Evolutionary conservation across 2,329 filamentous ascomycete genomes (phyloP).

Genomic region (Penicillium sp.): DNA sequence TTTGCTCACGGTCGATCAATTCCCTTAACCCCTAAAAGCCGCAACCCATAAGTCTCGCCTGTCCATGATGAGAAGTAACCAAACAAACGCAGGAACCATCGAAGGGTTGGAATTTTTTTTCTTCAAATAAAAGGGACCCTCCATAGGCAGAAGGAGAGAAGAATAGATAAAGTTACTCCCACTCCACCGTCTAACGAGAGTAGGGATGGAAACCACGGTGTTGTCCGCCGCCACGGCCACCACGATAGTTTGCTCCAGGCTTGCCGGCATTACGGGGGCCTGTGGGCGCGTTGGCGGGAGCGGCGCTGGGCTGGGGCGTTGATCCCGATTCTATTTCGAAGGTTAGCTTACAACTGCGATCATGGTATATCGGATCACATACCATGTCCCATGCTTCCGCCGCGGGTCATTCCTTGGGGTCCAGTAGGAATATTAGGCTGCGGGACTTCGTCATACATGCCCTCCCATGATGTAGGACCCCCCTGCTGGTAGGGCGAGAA

Average conservation of each 20-base stretch:
- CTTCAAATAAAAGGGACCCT: background rate
- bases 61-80: background rate
- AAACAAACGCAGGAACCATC: background rate
- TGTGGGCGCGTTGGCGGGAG: slow-evolving; percentile 82
- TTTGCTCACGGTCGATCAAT: slow-evolving; percentile 1
- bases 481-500: slow-evolving; percentile 51
- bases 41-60: background rate
- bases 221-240: slow-evolving; percentile 64
- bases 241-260: slow-evolving; percentile 89
- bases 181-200: slow-evolving; percentile 36
- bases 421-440: slow-evolving; percentile 67
- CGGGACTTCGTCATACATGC: slow-evolving; percentile 96
- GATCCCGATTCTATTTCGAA: slow-evolving; percentile 22
- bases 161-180: background rate
- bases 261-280: slow-evolving; percentile 93
- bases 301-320: slow-evolving; percentile 49
- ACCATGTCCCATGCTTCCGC: slow-evolving; percentile 42
- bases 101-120: background rate
- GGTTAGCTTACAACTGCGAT: background rate
- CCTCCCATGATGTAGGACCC: slow-evolving; percentile 86
- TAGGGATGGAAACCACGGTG: slow-evolving; percentile 79
- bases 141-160: background rate
- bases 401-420: slow-evolving; percentile 48
- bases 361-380: slow-evolving; percentile 30
- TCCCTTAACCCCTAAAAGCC: background rate